Percentiles rank a stretch among this genome's conserved stretches.
phyloP scores from a whole-genome alignment of 805 yeast species.

The Clavispora fructus region DNA sequence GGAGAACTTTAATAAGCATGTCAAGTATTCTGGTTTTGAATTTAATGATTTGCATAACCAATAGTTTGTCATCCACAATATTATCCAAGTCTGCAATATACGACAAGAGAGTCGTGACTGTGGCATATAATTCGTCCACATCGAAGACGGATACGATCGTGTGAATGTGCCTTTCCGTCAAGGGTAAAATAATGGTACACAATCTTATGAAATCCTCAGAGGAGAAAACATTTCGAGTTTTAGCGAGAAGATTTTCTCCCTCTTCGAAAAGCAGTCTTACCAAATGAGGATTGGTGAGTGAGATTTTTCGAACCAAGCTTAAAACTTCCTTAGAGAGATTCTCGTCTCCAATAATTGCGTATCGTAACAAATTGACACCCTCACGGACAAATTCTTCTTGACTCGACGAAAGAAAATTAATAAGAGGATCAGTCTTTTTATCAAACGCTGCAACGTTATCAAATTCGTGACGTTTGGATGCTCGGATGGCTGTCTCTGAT shows the following conservation, averaged over 20 bases:
- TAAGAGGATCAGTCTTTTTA: slow-evolving; percentile 28
- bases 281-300: slow-evolving; percentile 25
- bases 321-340: slow-evolving; percentile 22
- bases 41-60: slow-evolving; percentile 34
- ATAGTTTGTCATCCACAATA: slow-evolving; percentile 24
- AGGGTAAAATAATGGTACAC: slow-evolving; percentile 19
- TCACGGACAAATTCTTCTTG: slow-evolving; percentile 25
- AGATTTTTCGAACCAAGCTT: slow-evolving; percentile 20
- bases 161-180: slow-evolving; percentile 18
- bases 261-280: slow-evolving; percentile 28
- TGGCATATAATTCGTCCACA: slow-evolving; percentile 24
- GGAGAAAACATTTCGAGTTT: slow-evolving; percentile 20
- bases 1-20: slow-evolving; percentile 24
- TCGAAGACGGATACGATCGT: slow-evolving; percentile 19
- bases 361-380: slow-evolving; percentile 33
- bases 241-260: slow-evolving; percentile 21
- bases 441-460: slow-evolving; percentile 11
- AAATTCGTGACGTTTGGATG: neutral
- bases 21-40: slow-evolving; percentile 24
- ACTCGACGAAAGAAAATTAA: slow-evolving; percentile 30
- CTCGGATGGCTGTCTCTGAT: neutral
- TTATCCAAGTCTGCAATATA: slow-evolving; percentile 27
- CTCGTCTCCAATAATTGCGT: slow-evolving; percentile 35
- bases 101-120: slow-evolving; percentile 23
- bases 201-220: slow-evolving; percentile 34